phyloP scores from a whole-genome alignment of 2,329 filamentous ascomycete species.

The Blastomyces parvus region DNA sequence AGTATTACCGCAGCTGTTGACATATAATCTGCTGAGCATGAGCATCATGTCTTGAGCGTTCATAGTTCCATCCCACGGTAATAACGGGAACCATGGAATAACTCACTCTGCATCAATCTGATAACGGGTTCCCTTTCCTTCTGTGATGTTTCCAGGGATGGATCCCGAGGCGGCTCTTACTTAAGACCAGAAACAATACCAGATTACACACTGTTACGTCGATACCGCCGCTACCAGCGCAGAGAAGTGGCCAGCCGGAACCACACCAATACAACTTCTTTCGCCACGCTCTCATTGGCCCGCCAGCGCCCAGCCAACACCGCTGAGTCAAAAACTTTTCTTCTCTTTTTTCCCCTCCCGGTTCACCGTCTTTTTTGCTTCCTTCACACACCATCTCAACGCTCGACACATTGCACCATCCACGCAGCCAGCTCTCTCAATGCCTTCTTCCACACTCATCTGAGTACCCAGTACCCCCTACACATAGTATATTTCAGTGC shows the following conservation, averaged over 20 bases:
- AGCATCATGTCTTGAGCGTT: neutral
- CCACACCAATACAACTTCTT: neutral
- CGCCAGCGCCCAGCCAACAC: neutral
- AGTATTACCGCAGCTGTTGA: too few relatives aligned
- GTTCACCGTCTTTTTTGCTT: conserved; percentile 5
- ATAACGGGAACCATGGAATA: too few relatives aligned
- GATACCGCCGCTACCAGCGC: neutral
- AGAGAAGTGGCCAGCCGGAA: neutral
- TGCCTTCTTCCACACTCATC: conserved; percentile 15
- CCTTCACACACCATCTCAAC: conserved; percentile 1
- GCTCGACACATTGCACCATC: conserved; percentile 6
- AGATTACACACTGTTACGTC: neutral
- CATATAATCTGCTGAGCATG: too few relatives aligned
- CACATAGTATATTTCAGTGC: conserved; percentile 23
- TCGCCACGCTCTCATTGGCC: neutral
- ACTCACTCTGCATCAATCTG: too few relatives aligned
- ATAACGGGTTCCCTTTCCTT: too few relatives aligned
- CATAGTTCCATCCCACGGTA: neutral
- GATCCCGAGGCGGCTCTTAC: neutral
- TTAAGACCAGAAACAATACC: neutral
- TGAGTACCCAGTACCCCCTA: conserved; percentile 13
- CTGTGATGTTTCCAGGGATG: neutral
- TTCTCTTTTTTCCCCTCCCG: neutral
- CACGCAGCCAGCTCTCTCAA: conserved; percentile 17
- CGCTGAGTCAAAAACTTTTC: neutral